A percentile compares a stretch with the other conserved stretches of the same genome.
phyloP scores from a whole-genome alignment of 768 basidiomycete species.

The Clitopilus hobsonii region DNA sequence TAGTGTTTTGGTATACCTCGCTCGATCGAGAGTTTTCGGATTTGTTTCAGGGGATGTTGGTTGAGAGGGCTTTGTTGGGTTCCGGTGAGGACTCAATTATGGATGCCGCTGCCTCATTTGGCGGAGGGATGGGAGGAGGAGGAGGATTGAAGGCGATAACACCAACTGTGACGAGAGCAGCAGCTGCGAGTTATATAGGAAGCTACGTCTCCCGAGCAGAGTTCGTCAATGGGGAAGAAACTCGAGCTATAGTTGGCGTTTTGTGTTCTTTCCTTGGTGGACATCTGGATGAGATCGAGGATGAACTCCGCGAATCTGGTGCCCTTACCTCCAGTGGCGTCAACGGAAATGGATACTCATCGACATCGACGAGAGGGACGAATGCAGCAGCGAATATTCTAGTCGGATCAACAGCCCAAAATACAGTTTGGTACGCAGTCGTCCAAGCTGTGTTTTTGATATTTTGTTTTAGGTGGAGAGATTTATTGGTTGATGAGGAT shows the following conservation, averaged over 20 bases:
- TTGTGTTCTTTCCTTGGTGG: slow-evolving; percentile 81
- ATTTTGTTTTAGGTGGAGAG: slow-evolving; percentile 97
- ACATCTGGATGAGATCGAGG: slow-evolving; percentile 72
- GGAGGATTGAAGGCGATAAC: slow-evolving; percentile 22
- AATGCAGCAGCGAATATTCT: slow-evolving; percentile 23
- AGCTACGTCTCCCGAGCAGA: slow-evolving; percentile 86
- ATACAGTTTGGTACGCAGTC: slow-evolving; percentile 88
- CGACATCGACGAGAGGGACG: too few relatives aligned
- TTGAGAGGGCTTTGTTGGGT: slow-evolving; percentile 77
- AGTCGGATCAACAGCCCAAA: slow-evolving; percentile 28
- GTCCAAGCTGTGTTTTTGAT: slow-evolving; percentile 91
- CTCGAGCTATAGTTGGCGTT: slow-evolving; percentile 72
- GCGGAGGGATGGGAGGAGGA: too few relatives aligned
- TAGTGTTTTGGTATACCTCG: slow-evolving; percentile 93
- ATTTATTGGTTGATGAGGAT: slow-evolving; percentile 58
- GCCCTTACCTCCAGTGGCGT: too few relatives aligned
- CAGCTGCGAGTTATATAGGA: slow-evolving; percentile 92
- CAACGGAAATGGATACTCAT: too few relatives aligned
- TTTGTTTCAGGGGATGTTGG: slow-evolving; percentile 91
- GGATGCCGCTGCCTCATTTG: too few relatives aligned
- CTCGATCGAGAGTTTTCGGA: slow-evolving; percentile 87
- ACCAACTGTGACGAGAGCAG: slow-evolving; percentile 79
- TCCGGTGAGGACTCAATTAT: slow-evolving; percentile 12
- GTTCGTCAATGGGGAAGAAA: slow-evolving; percentile 73
- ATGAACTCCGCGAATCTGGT: slow-evolving; percentile 27